Evolutionary conservation across 768 basidiomycete species (phyloP), one percentile per base, ranked within the genome.

Genomic region (Neoboletus brunneissimus): DNA sequence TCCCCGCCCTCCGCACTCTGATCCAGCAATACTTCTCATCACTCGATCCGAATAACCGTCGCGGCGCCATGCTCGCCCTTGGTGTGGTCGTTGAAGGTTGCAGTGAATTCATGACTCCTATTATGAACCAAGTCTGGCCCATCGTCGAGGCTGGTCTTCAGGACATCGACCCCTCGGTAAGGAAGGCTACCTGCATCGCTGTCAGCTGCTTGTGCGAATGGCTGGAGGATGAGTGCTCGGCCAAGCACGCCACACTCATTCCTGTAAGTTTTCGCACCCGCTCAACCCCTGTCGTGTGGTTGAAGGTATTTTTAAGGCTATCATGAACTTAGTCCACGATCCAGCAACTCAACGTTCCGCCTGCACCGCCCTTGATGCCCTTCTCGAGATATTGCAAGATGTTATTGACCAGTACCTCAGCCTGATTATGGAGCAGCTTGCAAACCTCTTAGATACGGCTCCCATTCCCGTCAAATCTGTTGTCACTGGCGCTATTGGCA

Each of bases 51-150:
- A 77, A 81, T 51, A 77, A 85, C 66, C 88, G 97, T 32, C 94
- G 96, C 51, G 91, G 91, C 47, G 96, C 94, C 9, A 88, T 98
- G 77, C 91, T 96, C 66, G 91, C 95, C 1, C 85, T 99, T 48
- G 97, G 97, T 61, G 92, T 98, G 48, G 85, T 87, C 44, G 94
- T 98, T 55, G 97, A 99, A 72, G 97, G 97, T 18, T 98, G 96
- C 78, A 92, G 89, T 75, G 95, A 98, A 77, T 98, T 78, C 76
- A 98, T 99, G 85, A 92, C 93, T 34, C 93, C 95, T 10, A 81
- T 94, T 63, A 93, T 99, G 82, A 74, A 71, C 57, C 81, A 91
- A 65, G 87, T 99, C 29, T 99, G 97, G 97, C 94, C 95, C 1
- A 79, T 96, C 54, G 86, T 99, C 64, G 91, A 97, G 68, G 79